A percentile compares a stretch with the other conserved stretches of the same genome.
These are phyloP conservation scores for Neospermospora avenae DNA, from an alignment of 2,329 filamentous ascomycete species.

Conservation along the genomic window DNA sequence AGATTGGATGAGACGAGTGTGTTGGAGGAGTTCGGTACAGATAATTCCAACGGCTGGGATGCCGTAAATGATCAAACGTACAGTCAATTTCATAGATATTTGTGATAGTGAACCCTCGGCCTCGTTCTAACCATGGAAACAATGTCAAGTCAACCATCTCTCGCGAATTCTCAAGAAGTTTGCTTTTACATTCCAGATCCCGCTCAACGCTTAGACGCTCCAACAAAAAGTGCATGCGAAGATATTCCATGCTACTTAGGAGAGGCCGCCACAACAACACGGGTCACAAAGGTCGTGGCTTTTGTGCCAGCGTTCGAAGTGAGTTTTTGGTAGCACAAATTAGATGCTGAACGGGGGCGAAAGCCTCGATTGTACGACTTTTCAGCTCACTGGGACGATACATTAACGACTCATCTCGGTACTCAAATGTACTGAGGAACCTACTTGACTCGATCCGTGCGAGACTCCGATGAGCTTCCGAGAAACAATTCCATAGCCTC, in stretches of 20 bases:
- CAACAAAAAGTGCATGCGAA: slow-evolving; percentile 19
- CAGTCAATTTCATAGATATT: slow-evolving; percentile 18
- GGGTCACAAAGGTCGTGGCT: not conserved
- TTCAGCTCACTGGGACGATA: slow-evolving; percentile 13
- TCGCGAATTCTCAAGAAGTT: slow-evolving; percentile 17
- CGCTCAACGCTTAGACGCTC: slow-evolving; percentile 20
- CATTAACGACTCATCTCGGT: not conserved
- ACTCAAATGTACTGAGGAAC: not conserved
- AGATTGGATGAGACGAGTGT: slow-evolving; percentile 7
- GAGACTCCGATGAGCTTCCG: slow-evolving; percentile 12
- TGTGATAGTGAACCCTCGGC: slow-evolving; percentile 4
- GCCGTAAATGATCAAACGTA: slow-evolving; percentile 27
- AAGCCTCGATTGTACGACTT: slow-evolving; percentile 7
- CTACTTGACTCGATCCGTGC: slow-evolving; percentile 19
- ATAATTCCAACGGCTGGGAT: slow-evolving; percentile 26
- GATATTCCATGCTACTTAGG: slow-evolving; percentile 13
- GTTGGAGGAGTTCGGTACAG: slow-evolving; percentile 25
- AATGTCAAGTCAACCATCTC: slow-evolving; percentile 22
- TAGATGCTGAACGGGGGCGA: slow-evolving; percentile 5
- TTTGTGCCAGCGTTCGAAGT: not conserved
- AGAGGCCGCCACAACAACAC: slow-evolving; percentile 15
- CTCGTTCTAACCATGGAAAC: slow-evolving; percentile 22
- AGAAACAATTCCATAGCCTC: slow-evolving; percentile 23
- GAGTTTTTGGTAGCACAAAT: slow-evolving; percentile 13
- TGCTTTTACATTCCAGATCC: slow-evolving; percentile 15